Base-by-base conservation (phyloP, 164 flowering plant species). In the Aristolochia fimbriata region DNA sequence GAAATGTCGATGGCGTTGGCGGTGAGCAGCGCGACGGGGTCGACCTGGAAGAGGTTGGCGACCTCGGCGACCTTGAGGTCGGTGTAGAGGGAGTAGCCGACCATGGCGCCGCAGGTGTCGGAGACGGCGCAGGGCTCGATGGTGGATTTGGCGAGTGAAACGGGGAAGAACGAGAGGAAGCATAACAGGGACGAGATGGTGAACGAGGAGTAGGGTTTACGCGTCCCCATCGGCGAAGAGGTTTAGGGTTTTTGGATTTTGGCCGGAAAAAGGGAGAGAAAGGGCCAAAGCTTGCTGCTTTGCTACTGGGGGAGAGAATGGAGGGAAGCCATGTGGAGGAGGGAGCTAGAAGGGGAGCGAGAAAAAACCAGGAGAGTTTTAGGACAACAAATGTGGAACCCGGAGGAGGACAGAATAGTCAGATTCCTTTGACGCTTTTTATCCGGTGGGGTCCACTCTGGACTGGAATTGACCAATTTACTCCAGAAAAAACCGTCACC, bases 41-140 rank as follows among this genome's bases (percentile, higher is more conserved):
- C 97, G 53, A 88, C 66, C 57, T 79, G 75, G 77, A 93, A 93
- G 73, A 87, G 96, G 30, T 92, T 59, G 7, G 96, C 82, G 5
- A 93, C 75, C 63, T 93, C 87, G 13, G 99, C 78, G 65, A 93
- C 95, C 66, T 93, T 93, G 68, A 90, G 88, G 76, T 86, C 92
- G 1, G 97, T 85, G 87, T 86, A 85, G 65, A 93, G 85, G 0
- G 86, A 83, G 86, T 93, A 93, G 11, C 89, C 96, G 17, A 85
- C 71, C 62, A 90, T 57, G 54, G 99, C 81, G 63, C 76, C 75
- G 83, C 99, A 93, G 13, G 92, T 57, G 59, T 86, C 86, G 47
- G 86, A 71, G 79, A 69, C 74, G 21, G 86, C 76, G 60, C 99
- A 90, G n/a, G 99, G 99, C 67, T 93, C 99, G 31, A 93, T 93